Conservation (phyloP, 805 yeast genomes). For the Barnettozyma pratensis region DNA sequence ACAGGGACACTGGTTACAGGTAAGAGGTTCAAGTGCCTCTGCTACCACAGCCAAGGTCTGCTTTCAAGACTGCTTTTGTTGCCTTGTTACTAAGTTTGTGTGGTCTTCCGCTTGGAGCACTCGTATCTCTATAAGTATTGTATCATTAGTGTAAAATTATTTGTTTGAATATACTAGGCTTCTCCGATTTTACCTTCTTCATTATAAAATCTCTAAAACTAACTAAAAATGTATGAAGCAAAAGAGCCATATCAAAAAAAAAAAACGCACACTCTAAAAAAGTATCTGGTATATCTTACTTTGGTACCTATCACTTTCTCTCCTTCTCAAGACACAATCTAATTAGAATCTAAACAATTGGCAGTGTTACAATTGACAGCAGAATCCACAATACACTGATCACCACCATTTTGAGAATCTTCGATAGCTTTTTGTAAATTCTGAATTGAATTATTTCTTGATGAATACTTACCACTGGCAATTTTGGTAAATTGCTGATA, state of each 20-base stretch:
- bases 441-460: constrained; percentile 15
- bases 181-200: too few species aligned
- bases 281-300: not conserved
- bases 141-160: not conserved
- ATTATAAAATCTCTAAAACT: too few species aligned
- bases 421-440: constrained; percentile 8
- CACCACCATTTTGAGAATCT: constrained; percentile 23
- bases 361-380: constrained; percentile 45
- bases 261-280: not conserved
- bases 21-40: not conserved
- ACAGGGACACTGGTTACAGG: not conserved
- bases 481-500: constrained; percentile 30
- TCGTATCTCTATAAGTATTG: not conserved
- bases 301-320: not conserved
- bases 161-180: too few species aligned
- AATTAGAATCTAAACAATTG: constrained; percentile 30
- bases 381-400: constrained; percentile 46
- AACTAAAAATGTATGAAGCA: too few species aligned
- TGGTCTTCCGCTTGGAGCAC: too few species aligned
- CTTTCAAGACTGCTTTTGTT: not conserved
- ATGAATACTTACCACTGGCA: constrained; percentile 27
- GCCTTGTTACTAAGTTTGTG: not conserved
- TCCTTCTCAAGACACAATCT: not conserved
- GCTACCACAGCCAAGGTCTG: not conserved
- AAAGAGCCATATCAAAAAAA: not conserved